Evolutionary conservation across 1,284 basidiomycete genomes (phyloP).

Genomic region (Apiotrichum mycotoxinovorans): DNA sequence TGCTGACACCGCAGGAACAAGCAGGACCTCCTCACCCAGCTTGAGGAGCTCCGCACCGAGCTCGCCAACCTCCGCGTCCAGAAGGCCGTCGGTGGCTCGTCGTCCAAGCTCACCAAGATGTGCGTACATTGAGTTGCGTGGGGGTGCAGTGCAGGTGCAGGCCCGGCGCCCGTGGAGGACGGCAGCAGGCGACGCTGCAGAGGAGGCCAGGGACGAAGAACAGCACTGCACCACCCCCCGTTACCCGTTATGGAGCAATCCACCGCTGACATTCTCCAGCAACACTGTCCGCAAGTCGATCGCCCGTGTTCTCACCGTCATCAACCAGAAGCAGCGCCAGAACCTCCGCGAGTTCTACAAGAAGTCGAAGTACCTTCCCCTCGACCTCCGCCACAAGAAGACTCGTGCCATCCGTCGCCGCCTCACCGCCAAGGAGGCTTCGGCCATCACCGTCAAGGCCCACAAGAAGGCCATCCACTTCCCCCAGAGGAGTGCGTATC

Average conservation of each 20-base stretch:
- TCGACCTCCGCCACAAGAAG: slow-evolving; percentile 97
- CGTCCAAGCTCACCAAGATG: slow-evolving; percentile 97
- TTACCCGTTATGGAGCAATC: too few species aligned
- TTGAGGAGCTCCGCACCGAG: slow-evolving; percentile 93
- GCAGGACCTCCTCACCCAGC: slow-evolving; percentile 94
- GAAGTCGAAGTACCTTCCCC: slow-evolving; percentile 80
- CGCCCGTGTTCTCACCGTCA: slow-evolving; percentile 96
- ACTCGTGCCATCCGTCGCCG: slow-evolving; percentile 97
- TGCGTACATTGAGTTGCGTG: slow-evolving; percentile 53
- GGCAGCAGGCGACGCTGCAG: too few species aligned
- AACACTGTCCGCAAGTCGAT: slow-evolving; percentile 97
- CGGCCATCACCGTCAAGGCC: slow-evolving; percentile 81
- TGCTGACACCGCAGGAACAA: slow-evolving; percentile 60
- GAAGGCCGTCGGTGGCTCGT: slow-evolving; percentile 95
- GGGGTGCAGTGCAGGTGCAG: too few species aligned
- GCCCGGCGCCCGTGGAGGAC: too few species aligned
- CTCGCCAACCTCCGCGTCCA: slow-evolving; percentile 90
- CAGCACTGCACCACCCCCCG: not conserved
- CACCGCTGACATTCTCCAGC: slow-evolving; percentile 55
- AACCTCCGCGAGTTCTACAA: slow-evolving; percentile 99
- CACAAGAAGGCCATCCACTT: slow-evolving; percentile 93
- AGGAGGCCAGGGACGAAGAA: too few species aligned
- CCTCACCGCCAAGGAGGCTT: slow-evolving; percentile 81
- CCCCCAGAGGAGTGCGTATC: slow-evolving; percentile 56
- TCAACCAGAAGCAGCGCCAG: slow-evolving; percentile 96